phyloP scores from a whole-genome alignment of 176 grass and related monocot genomes.

The Eleusine indica region DNA sequence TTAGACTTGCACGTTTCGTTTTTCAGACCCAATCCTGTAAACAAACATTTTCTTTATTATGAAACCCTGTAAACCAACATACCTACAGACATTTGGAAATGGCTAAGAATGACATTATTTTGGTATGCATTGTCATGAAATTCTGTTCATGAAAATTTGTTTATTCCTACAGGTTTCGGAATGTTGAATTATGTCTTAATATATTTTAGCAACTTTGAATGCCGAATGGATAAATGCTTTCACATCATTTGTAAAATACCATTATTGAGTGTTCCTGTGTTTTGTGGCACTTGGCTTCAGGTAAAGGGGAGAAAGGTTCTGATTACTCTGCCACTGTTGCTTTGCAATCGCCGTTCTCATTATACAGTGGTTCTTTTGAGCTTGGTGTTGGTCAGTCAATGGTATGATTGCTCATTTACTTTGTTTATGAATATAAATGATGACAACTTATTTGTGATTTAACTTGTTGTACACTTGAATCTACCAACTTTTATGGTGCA shows the following conservation, averaged over 20 bases:
- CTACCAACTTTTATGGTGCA: neutral
- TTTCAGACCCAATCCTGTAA: neutral
- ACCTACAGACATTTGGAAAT: neutral
- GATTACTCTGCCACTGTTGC: conserved; percentile 54
- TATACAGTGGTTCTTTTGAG: conserved; percentile 65
- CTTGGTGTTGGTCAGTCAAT: conserved; percentile 74
- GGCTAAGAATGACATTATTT: neutral
- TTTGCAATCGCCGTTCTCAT: conserved; percentile 47
- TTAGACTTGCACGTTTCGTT: neutral
- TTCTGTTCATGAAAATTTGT: neutral
- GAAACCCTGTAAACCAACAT: neutral
- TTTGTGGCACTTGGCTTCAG: conserved; percentile 49
- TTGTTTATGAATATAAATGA: conserved; percentile 19
- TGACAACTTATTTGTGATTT: conserved; percentile 12
- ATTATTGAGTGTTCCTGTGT: neutral
- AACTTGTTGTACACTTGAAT: neutral
- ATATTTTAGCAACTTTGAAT: conserved; percentile 32
- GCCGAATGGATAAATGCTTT: neutral
- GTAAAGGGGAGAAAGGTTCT: conserved; percentile 58
- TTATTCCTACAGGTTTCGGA: neutral
- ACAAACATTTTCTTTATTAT: too few species aligned
- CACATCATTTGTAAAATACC: neutral
- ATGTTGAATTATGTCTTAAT: neutral
- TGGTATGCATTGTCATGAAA: neutral
- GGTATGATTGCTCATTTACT: conserved; percentile 46